Base-by-base conservation (phyloP, 75 land plant species). In the Azolla pinnata region DNA sequence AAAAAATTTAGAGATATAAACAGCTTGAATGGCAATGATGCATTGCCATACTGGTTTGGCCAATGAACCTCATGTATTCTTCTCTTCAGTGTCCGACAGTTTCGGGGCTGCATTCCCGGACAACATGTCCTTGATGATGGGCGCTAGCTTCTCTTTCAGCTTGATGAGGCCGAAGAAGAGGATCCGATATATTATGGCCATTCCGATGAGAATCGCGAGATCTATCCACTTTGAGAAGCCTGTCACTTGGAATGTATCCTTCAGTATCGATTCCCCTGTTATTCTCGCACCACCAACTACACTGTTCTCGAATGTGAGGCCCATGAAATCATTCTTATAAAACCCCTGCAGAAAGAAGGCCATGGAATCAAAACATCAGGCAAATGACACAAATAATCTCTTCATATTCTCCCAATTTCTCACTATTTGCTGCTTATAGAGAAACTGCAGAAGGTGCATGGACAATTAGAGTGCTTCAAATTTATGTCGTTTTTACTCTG, bases 211-310 rank as follows among this genome's bases (percentile, higher is more conserved):
- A 16, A 83, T 56, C 1, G 52, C 77, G 0, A 87, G 61, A 45
- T 87, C 80, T 9, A 72, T 62, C 91, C 91, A 87, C 66, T 87
- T 87, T 29, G 79, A 76, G 51, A 70, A 61, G 7, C 69, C 51
- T 33, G 79, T 74, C n/a, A 78, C 58, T 50, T 81, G 77, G 63
- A 65, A 81, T 4, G 19, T 30, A 12, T 68, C 51, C 48, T 60
- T 66, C 67, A 75, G 24, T 4, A 79, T 60, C 3, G 78, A 50
- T 0, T 54, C 70, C 2, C 83, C 83, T 44, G 61, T 70, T 14
- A 80, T 62, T 0, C 67, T 31, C 0, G 68, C 44, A 28, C 62
- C 73, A 9, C 72, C 80, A 0, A 29, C 61, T 33, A 57, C 56
- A 0, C 58, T 44, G 47, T 70, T 73, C 23, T 70, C 72, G 33